Evolutionary conservation across 2,329 filamentous ascomycete genomes (phyloP), one percentile per base, ranked within the genome.

Genomic region (Penicillium olsonii): DNA sequence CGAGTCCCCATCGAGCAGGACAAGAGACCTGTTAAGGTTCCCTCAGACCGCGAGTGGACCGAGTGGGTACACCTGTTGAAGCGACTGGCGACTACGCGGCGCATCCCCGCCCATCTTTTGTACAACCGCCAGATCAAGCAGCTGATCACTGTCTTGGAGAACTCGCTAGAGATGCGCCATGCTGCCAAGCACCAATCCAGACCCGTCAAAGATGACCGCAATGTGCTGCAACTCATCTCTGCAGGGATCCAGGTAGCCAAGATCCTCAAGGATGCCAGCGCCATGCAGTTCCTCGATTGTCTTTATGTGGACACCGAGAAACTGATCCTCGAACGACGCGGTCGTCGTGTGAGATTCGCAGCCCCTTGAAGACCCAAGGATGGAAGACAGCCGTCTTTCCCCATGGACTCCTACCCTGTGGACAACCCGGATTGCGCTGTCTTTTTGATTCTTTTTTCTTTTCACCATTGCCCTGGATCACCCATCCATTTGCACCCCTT

Each of bases 61-160:
- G 90, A 95, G 73, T 95, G 90, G 90, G 90, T 92, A 48, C 90
- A 92, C 69, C 81, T 95, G 50, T 78, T 95, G 59, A 94, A 94
- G 74, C 82, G 89, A 42, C 80, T 95, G 50, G 90, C 90, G 26
- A 95, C 90, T 27, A 94, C 92, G 75, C 82, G 90, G 58, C 84
- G 90, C 54, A 92, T 95, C 60, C 90, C 90, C 5, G 88, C 90
- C 39, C 80, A 89, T 48, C 87, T 94, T 17, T 77, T 95, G 37
- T 94, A 92, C 76, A 89, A 94, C 68, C 88, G 88, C 52, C 90
- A 95, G 73, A 95, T 95, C 73, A 94, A 92, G 74, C 89, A 94
- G 71, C 85, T 95, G 70, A 87, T 94, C 57, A 94, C 90, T 35
- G 88, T 94, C 24, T 75, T 95, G 62, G 90, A 95, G 67, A 95